Conservation (phyloP, 169 alveolate species). For the Plasmodium cynomolgi region DNA sequence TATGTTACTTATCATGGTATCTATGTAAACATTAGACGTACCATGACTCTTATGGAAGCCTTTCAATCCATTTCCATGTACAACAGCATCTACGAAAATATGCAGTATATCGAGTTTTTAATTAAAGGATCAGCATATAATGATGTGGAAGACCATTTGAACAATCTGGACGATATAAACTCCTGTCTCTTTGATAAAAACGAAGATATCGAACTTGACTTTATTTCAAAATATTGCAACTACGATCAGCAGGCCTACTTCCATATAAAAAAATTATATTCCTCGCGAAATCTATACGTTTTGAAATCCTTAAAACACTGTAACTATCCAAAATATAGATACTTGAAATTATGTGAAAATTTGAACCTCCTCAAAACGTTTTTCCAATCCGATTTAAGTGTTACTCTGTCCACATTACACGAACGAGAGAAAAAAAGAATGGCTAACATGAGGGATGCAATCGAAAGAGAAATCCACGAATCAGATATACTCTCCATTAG, state of each 20-base stretch:
- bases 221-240: slow-evolving; percentile 36
- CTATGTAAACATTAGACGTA: slow-evolving; percentile 21
- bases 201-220: slow-evolving; percentile 9
- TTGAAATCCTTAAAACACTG: slow-evolving; percentile 1
- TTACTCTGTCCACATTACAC: neutral
- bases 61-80: neutral
- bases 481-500: slow-evolving; percentile 21
- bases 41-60: slow-evolving; percentile 6
- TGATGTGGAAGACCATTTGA: slow-evolving; percentile 52
- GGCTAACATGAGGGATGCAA: slow-evolving; percentile 8
- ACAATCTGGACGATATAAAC: neutral
- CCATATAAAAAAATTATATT: slow-evolving; percentile 31
- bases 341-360: slow-evolving; percentile 64
- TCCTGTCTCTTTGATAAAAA: slow-evolving; percentile 25
- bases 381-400: slow-evolving; percentile 2
- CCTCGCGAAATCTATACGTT: neutral
- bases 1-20: slow-evolving; percentile 26
- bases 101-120: slow-evolving; percentile 43
- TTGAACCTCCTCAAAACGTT: neutral
- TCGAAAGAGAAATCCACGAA: slow-evolving; percentile 1
- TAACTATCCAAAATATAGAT: neutral
- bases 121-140: slow-evolving; percentile 12
- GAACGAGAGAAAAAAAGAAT: slow-evolving; percentile 29
- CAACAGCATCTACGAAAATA: neutral
- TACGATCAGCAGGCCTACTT: slow-evolving; percentile 41